Conservation (phyloP, 495 filamentous ascomycete species). For the Staphylotrichum longicolle region DNA sequence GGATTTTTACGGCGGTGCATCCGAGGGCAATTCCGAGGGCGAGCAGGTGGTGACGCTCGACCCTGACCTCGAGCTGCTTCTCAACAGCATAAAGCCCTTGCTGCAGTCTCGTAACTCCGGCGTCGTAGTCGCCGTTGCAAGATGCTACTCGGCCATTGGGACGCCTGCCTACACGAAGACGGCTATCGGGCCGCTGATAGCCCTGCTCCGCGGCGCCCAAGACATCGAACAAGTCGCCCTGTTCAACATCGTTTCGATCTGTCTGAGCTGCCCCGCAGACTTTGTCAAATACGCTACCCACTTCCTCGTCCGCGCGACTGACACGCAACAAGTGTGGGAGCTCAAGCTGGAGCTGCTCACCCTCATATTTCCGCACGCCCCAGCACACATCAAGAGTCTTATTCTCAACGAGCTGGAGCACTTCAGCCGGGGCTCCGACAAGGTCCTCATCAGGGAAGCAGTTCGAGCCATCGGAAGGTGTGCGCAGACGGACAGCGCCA, state of each 20-base stretch:
- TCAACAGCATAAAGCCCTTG: slow-evolving; percentile 77
- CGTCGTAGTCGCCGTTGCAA: slow-evolving; percentile 82
- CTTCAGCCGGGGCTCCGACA: slow-evolving; percentile 75
- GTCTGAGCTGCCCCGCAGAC: slow-evolving; percentile 63
- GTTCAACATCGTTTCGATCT: slow-evolving; percentile 90
- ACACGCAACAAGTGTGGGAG: slow-evolving; percentile 79
- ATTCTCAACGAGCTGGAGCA: slow-evolving; percentile 91
- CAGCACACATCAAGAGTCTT: slow-evolving; percentile 70
- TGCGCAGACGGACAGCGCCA: slow-evolving; percentile 69
- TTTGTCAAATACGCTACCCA: slow-evolving; percentile 84
- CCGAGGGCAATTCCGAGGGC: slow-evolving; percentile 46
- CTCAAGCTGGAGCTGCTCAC: slow-evolving; percentile 90
- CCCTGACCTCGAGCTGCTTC: slow-evolving; percentile 76
- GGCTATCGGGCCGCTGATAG: slow-evolving; percentile 78
- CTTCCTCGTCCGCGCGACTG: slow-evolving; percentile 78
- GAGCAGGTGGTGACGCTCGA: slow-evolving; percentile 65
- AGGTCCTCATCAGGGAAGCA: slow-evolving; percentile 76
- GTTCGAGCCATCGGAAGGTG: slow-evolving; percentile 92
- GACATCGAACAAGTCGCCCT: slow-evolving; percentile 87
- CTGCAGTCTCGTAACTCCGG: slow-evolving; percentile 89
- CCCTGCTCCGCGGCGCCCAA: slow-evolving; percentile 75
- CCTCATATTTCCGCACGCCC: slow-evolving; percentile 80
- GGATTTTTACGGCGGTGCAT: slow-evolving; percentile 70
- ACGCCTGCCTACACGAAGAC: slow-evolving; percentile 66
- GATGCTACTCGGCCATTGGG: slow-evolving; percentile 80